Percentiles rank a stretch among this genome's conserved stretches.
phyloP scores from a whole-genome alignment of 495 filamentous ascomycete genomes.

The Corynascus novoguineensis region DNA sequence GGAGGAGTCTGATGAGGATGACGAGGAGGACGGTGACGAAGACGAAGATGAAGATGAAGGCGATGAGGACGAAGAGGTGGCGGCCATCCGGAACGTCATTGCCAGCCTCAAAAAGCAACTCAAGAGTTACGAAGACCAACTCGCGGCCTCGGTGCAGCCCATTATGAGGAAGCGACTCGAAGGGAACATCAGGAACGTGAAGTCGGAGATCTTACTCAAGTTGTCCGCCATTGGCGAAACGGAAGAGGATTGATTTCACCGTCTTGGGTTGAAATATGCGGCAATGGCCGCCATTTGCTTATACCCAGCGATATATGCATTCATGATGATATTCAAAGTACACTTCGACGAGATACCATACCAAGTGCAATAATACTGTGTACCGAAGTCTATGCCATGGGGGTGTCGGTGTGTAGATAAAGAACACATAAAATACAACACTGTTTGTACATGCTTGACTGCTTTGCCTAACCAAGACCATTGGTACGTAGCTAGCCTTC shows the following conservation, averaged over 20 bases:
- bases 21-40: slow-evolving; percentile 47
- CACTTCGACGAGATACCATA: too few species aligned
- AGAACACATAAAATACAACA: slow-evolving; percentile 18
- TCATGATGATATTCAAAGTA: too few species aligned
- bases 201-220: slow-evolving; percentile 55
- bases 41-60: slow-evolving; percentile 45
- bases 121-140: slow-evolving; percentile 33
- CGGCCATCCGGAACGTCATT: slow-evolving; percentile 50
- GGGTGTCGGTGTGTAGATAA: slow-evolving; percentile 3
- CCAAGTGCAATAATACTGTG: background rate
- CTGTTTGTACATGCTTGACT: slow-evolving; percentile 7
- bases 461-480: background rate
- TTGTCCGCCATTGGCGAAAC: slow-evolving; percentile 45
- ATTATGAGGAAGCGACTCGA: slow-evolving; percentile 51
- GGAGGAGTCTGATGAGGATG: slow-evolving; percentile 41
- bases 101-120: slow-evolving; percentile 46
- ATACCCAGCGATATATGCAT: background rate
- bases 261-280: background rate
- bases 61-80: slow-evolving; percentile 43
- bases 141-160: slow-evolving; percentile 34
- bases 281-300: background rate
- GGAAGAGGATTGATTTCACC: slow-evolving; percentile 33
- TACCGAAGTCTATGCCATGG: slow-evolving; percentile 1
- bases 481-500: too few species aligned
- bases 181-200: slow-evolving; percentile 48